Percentiles rank a stretch among this genome's conserved stretches.
Evolutionary conservation across 192 early-diverging fungal genomes (phyloP).

Genomic region (Coemansia asiatica): DNA sequence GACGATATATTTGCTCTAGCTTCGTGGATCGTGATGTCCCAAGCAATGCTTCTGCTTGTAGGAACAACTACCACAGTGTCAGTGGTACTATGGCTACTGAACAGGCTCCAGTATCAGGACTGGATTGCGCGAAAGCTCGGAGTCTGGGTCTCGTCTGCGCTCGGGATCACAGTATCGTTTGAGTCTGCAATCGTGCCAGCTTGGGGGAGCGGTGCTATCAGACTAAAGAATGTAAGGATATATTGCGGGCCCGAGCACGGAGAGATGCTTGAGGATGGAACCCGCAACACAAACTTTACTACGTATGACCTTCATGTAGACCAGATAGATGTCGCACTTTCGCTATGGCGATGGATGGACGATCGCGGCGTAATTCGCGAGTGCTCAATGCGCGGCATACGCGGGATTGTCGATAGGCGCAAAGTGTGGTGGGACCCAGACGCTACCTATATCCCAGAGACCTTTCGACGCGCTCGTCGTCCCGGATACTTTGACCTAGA

Average conservation of each 20-base stretch:
- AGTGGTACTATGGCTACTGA: constrained; percentile 73
- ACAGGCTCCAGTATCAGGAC: constrained; percentile 83
- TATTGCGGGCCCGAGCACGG: constrained; percentile 56
- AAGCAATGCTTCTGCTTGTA: constrained; percentile 79
- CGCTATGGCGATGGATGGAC: constrained; percentile 87
- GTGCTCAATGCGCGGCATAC: constrained; percentile 80
- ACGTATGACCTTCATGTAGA: constrained; percentile 84
- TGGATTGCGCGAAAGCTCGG: constrained; percentile 78
- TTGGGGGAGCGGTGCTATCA: constrained; percentile 87
- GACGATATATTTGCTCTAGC: constrained; percentile 89
- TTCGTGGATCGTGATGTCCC: constrained; percentile 85
- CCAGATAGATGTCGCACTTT: constrained; percentile 79
- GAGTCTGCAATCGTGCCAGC: constrained; percentile 90
- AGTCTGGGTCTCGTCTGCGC: constrained; percentile 73
- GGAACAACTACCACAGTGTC: constrained; percentile 90
- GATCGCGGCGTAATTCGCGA: constrained; percentile 80
- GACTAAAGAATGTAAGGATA: constrained; percentile 78
- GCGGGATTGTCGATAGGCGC: constrained; percentile 82
- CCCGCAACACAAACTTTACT: constrained; percentile 77
- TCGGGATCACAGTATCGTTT: constrained; percentile 82
- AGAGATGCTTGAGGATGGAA: constrained; percentile 7
- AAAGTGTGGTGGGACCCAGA: constrained; percentile 76
- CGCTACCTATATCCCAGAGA: constrained; percentile 60
- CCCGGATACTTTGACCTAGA: constrained; percentile 86
- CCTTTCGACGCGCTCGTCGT: constrained; percentile 61